A percentile compares a stretch with the other conserved stretches of the same genome.
Conservation (phyloP, 106 monocot genomes). For the Dioscorea dumetorum region DNA sequence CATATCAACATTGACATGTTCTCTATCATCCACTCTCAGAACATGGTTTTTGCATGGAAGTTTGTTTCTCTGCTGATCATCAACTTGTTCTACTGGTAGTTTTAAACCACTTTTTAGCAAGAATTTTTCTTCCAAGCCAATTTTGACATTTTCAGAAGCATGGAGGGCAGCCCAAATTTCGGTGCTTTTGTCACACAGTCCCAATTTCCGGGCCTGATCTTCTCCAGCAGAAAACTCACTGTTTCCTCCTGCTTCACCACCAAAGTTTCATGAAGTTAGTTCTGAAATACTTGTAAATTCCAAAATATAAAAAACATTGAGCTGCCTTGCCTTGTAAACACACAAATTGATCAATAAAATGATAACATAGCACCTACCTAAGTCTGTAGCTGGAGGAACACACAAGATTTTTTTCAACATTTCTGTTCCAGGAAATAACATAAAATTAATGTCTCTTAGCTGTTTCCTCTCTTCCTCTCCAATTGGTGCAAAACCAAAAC, state of each 20-base stretch:
- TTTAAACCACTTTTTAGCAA: neutral
- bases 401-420: conserved; percentile 59
- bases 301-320: neutral
- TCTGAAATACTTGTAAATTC: neutral
- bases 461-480: conserved; percentile 44
- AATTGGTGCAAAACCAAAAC: conserved; percentile 76
- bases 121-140: neutral
- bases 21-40: neutral
- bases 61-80: neutral
- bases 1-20: neutral
- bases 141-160: conserved; percentile 1
- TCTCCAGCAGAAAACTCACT: conserved; percentile 3
- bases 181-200: neutral
- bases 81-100: neutral
- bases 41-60: neutral
- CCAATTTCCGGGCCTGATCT: conserved; percentile 2
- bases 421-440: conserved; percentile 77
- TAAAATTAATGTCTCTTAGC: conserved; percentile 54
- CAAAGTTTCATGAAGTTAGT: neutral
- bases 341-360: neutral
- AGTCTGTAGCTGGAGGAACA: conserved; percentile 18
- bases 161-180: neutral
- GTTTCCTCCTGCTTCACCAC: conserved; percentile 2
- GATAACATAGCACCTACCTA: conserved; percentile 23
- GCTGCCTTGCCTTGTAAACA: too few species aligned